phyloP scores from a whole-genome alignment of 2,329 filamentous ascomycete species.

The Tolypocladium capitatum region DNA sequence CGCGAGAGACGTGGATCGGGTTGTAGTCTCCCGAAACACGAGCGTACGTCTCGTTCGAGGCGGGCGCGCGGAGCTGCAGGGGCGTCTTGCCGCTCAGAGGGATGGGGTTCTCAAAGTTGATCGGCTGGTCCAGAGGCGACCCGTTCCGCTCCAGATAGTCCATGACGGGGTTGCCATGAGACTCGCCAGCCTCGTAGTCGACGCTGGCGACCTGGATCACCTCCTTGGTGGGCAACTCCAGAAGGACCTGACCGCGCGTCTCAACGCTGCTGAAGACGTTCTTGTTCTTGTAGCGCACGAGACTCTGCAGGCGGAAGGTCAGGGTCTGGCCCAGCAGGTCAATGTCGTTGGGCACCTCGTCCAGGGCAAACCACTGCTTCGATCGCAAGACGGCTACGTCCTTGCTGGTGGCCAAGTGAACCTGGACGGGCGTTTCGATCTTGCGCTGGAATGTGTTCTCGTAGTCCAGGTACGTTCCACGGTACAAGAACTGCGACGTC shows the following conservation, averaged over 20 bases:
- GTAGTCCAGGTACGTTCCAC: slow-evolving; percentile 81
- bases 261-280: slow-evolving; percentile 81
- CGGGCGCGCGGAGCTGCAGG: slow-evolving; percentile 76
- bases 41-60: slow-evolving; percentile 95
- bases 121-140: slow-evolving; percentile 83
- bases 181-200: slow-evolving; percentile 82
- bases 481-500: slow-evolving; percentile 95
- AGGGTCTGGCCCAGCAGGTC: slow-evolving; percentile 87
- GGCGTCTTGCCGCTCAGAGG: slow-evolving; percentile 87
- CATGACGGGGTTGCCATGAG: slow-evolving; percentile 90
- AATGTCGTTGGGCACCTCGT: slow-evolving; percentile 54
- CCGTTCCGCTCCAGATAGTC: slow-evolving; percentile 92
- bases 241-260: slow-evolving; percentile 80
- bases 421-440: slow-evolving; percentile 85
- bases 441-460: slow-evolving; percentile 99
- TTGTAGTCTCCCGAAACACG: slow-evolving; percentile 98
- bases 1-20: slow-evolving; percentile 93
- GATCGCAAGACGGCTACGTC: slow-evolving; percentile 89
- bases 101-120: slow-evolving; percentile 95
- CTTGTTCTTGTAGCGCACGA: slow-evolving; percentile 91
- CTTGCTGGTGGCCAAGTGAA: slow-evolving; percentile 75
- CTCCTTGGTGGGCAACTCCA: slow-evolving; percentile 94
- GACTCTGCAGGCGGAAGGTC: slow-evolving; percentile 86
- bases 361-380: slow-evolving; percentile 94
- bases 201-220: slow-evolving; percentile 95